Percentiles rank a stretch among this genome's conserved stretches.
Evolutionary conservation across 139 green algal species (phyloP).

Genomic region (Dunaliella sp.): DNA sequence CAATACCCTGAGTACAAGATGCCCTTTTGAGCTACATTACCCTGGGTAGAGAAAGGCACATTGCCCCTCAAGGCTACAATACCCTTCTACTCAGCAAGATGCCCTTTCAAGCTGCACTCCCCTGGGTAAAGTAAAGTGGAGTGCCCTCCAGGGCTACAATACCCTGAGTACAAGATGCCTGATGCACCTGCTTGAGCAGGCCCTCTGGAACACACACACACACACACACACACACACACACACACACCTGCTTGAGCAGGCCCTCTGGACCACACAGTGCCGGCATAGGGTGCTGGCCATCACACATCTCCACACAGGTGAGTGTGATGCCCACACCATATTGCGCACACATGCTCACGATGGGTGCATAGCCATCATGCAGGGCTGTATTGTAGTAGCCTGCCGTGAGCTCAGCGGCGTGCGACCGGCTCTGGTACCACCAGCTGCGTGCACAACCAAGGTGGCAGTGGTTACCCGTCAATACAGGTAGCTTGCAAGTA

Average conservation of each 20-base stretch:
- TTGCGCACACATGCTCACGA: slow-evolving; percentile 69
- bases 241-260: slow-evolving; percentile 77
- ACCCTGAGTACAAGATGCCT: too few relatives aligned
- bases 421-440: slow-evolving; percentile 85
- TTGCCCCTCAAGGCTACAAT: too few relatives aligned
- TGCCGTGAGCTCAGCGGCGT: slow-evolving; percentile 93
- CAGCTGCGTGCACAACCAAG: slow-evolving; percentile 44
- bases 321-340: slow-evolving; percentile 82
- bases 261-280: slow-evolving; percentile 87
- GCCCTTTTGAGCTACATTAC: too few relatives aligned
- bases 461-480: too few relatives aligned
- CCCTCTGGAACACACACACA: background rate
- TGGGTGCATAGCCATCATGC: slow-evolving; percentile 76
- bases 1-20: too few relatives aligned
- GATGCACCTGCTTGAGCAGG: background rate
- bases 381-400: slow-evolving; percentile 92
- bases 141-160: too few relatives aligned
- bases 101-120: too few relatives aligned
- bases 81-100: too few relatives aligned
- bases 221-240: slow-evolving; percentile 23
- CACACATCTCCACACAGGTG: slow-evolving; percentile 98
- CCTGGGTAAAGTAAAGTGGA: too few relatives aligned
- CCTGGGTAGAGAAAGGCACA: too few relatives aligned
- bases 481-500: too few relatives aligned
- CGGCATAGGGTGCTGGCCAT: slow-evolving; percentile 86